Percentiles rank a stretch among this genome's conserved stretches.
phyloP scores from a whole-genome alignment of 768 basidiomycete genomes.

The Chalciporus sphaerocephalus region DNA sequence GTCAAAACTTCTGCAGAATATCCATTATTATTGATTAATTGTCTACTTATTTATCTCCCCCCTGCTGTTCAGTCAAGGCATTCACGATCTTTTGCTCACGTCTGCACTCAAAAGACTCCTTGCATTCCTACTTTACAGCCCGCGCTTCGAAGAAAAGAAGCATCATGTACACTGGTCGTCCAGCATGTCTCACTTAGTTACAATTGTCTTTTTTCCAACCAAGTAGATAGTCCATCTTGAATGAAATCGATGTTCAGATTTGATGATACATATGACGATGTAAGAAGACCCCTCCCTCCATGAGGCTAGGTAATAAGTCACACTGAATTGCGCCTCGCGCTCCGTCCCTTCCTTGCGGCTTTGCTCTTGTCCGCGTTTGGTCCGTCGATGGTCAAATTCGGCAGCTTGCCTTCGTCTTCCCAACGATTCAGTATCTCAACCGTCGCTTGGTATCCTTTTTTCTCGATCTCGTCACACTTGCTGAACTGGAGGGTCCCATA shows the following conservation, averaged over 20 bases:
- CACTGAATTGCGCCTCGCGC: constrained; percentile 73
- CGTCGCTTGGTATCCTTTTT: constrained; percentile 74
- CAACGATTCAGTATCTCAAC: constrained; percentile 68
- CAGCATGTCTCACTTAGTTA: constrained; percentile 18
- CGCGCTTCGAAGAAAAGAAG: constrained; percentile 19
- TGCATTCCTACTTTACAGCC: constrained; percentile 17
- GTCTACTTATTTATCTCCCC: constrained; percentile 24
- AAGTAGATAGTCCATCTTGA: constrained; percentile 21
- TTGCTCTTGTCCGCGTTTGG: constrained; percentile 43
- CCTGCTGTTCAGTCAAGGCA: constrained; percentile 3
- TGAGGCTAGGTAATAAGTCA: constrained; percentile 12
- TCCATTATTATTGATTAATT: constrained; percentile 37
- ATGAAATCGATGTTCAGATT: constrained; percentile 1
- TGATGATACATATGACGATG: not conserved
- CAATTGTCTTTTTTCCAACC: constrained; percentile 1
- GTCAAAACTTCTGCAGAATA: constrained; percentile 22
- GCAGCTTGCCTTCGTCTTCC: constrained; percentile 81
- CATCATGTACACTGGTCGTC: constrained; percentile 11
- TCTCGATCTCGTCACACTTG: constrained; percentile 84
- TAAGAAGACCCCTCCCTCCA: no score
- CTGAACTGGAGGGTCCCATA: constrained; percentile 89
- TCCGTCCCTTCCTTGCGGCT: constrained; percentile 59
- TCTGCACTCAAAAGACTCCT: constrained; percentile 6
- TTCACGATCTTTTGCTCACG: constrained; percentile 2
- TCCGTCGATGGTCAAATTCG: constrained; percentile 64